Evolutionary conservation across 1,284 basidiomycete genomes (phyloP).

Genomic region (Rugosomyces carneus): DNA sequence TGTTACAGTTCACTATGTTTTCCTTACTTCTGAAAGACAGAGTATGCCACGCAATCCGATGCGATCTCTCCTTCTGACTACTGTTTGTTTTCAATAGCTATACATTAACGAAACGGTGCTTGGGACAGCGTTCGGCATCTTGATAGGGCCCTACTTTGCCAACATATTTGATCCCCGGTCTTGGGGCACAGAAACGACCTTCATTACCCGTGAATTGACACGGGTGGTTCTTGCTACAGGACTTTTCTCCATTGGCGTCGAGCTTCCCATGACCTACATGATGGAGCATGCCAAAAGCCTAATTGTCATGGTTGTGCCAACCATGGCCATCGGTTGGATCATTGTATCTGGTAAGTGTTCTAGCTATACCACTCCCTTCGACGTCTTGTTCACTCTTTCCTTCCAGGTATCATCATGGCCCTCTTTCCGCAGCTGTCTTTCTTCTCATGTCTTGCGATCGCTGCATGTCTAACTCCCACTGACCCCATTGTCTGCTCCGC

Average conservation of each 20-base stretch:
- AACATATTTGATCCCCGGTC: conserved; percentile 74
- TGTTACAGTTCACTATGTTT: conserved; percentile 69
- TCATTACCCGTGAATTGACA: conserved; percentile 75
- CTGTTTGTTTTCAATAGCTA: conserved; percentile 33
- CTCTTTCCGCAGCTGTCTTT: conserved; percentile 68
- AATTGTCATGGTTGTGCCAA: conserved; percentile 63
- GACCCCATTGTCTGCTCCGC: conserved; percentile 78
- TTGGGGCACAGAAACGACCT: conserved; percentile 57
- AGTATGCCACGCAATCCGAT: conserved; percentile 26
- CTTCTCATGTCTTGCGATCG: conserved; percentile 77
- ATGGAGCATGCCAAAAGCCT: conserved; percentile 54
- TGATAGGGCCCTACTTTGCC: conserved; percentile 71
- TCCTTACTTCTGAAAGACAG: conserved; percentile 81
- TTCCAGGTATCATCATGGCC: conserved; percentile 48
- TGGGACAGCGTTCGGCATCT: conserved; percentile 62
- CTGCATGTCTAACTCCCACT: conserved; percentile 90
- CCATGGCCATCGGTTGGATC: conserved; percentile 76
- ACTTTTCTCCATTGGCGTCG: conserved; percentile 70
- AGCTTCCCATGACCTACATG: conserved; percentile 65
- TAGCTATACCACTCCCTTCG: background rate
- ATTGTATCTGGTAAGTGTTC: conserved; percentile 32
- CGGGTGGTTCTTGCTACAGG: conserved; percentile 65
- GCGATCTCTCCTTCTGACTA: background rate
- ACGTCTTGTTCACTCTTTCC: background rate
- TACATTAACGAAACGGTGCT: conserved; percentile 93